A percentile compares a stretch with the other conserved stretches of the same genome.
phyloP scores from a whole-genome alignment of 202 grass and related monocot genomes.

The Carex sylvatica region DNA sequence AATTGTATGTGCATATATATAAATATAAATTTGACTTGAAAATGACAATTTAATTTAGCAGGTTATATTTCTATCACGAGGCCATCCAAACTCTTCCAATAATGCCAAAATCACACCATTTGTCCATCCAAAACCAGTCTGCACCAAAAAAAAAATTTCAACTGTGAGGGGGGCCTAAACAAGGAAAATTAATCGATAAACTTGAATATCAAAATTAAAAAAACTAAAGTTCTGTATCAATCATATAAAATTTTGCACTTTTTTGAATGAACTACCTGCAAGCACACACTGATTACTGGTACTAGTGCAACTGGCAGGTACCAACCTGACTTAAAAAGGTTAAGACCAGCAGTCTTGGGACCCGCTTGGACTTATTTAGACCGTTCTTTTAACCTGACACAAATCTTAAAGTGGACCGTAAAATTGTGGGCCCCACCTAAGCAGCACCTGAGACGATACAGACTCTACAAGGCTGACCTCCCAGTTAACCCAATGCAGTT shows the following conservation, averaged over 20 bases:
- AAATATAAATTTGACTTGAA: too few species aligned
- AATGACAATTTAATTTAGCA: conserved; percentile 28
- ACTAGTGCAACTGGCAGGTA: too few species aligned
- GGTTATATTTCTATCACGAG: conserved; percentile 46
- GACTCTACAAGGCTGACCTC: neutral
- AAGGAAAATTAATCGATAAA: neutral
- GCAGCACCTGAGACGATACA: too few species aligned
- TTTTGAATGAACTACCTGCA: conserved; percentile 1
- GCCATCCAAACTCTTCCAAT: conserved; percentile 92
- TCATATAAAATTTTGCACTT: neutral
- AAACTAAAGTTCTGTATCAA: neutral
- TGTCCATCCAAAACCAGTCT: conserved; percentile 99
- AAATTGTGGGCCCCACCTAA: too few species aligned
- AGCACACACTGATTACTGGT: neutral
- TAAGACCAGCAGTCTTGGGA: neutral
- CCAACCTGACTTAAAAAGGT: too few species aligned
- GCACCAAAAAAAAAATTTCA: conserved; percentile 15
- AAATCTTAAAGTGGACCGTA: too few species aligned
- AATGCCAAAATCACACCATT: conserved; percentile 84
- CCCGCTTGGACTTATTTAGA: neutral
- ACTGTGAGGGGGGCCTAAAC: neutral
- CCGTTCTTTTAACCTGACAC: too few species aligned
- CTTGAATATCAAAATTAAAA: neutral
- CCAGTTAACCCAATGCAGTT: neutral
- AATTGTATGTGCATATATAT: too few species aligned